Percentiles rank a stretch among this genome's conserved stretches.
Conservation (phyloP, 352 stramenopile genomes). For the Phytophthora aleatoria region DNA sequence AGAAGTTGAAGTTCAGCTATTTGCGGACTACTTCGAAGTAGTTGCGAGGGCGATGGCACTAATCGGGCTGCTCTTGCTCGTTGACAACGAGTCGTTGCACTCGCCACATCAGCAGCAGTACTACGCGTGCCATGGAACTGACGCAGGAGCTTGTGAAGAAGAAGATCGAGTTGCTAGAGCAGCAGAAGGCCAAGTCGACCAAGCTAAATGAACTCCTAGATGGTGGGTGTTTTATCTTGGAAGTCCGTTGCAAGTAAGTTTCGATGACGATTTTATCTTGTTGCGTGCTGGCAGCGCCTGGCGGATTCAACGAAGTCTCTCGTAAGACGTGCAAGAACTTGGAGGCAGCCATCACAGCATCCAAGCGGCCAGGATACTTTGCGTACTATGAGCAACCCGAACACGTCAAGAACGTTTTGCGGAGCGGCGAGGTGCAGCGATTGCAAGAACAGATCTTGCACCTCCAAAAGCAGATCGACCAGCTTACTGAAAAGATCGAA, state of each 20-base stretch:
- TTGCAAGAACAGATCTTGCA: slow-evolving; percentile 63
- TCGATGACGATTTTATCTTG: background rate
- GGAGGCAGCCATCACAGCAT: slow-evolving; percentile 74
- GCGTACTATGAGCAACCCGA: slow-evolving; percentile 73
- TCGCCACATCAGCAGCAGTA: too few species aligned
- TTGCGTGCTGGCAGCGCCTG: slow-evolving; percentile 36
- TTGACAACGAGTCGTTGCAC: too few species aligned
- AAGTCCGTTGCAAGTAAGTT: background rate
- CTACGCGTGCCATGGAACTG: slow-evolving; percentile 31
- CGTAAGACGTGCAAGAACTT: slow-evolving; percentile 85
- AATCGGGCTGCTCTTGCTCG: too few species aligned
- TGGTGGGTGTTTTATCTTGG: slow-evolving; percentile 28
- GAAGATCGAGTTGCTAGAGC: slow-evolving; percentile 74
- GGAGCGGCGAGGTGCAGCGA: slow-evolving; percentile 61
- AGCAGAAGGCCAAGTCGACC: slow-evolving; percentile 68
- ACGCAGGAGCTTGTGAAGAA: slow-evolving; percentile 74
- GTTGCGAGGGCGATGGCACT: too few species aligned
- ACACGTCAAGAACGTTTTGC: slow-evolving; percentile 53
- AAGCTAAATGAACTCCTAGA: slow-evolving; percentile 65
- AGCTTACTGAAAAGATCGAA: slow-evolving; percentile 58
- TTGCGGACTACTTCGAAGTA: too few species aligned
- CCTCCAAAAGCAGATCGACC: slow-evolving; percentile 76
- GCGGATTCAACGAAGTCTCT: slow-evolving; percentile 75
- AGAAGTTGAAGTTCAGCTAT: too few species aligned
- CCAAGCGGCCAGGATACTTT: slow-evolving; percentile 78